Conservation (phyloP, 1,284 basidiomycete genomes). For the Malassezia dermatis region DNA sequence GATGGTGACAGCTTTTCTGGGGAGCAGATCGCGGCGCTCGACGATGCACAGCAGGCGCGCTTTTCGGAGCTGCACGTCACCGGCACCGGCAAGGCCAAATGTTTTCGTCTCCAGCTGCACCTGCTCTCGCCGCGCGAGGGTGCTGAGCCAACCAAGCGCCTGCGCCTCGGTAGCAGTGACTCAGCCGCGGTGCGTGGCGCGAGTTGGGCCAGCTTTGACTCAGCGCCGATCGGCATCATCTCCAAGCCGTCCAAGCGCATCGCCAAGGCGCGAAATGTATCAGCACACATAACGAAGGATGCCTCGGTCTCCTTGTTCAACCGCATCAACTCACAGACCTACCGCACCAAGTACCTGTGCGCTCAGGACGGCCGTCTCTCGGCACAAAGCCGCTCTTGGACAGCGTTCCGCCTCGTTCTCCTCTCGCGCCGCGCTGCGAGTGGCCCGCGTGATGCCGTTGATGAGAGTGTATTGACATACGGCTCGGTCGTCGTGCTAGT, state of each 20-base stretch:
- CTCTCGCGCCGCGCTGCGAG: slow-evolving; percentile 38
- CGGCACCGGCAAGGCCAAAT: slow-evolving; percentile 75
- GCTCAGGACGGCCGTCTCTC: slow-evolving; percentile 67
- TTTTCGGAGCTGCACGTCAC: slow-evolving; percentile 84
- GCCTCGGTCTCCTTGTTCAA: slow-evolving; percentile 90
- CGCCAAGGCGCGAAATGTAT: slow-evolving; percentile 83
- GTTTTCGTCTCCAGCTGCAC: slow-evolving; percentile 66
- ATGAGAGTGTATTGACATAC: slow-evolving; percentile 59
- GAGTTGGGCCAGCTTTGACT: slow-evolving; percentile 80
- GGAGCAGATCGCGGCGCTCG: slow-evolving; percentile 45
- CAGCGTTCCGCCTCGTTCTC: slow-evolving; percentile 75
- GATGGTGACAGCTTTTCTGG: slow-evolving; percentile 57
- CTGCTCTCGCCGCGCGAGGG: slow-evolving; percentile 41
- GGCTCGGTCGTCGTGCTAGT: slow-evolving; percentile 77
- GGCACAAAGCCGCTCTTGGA: slow-evolving; percentile 77
- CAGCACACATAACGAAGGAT: slow-evolving; percentile 75
- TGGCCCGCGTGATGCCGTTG: slow-evolving; percentile 21
- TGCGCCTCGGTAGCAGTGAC: background rate
- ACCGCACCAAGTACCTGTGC: slow-evolving; percentile 91
- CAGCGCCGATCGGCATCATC: slow-evolving; percentile 80
- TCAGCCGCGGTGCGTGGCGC: background rate
- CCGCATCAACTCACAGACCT: slow-evolving; percentile 90
- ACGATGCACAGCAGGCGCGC: slow-evolving; percentile 60
- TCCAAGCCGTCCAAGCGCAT: slow-evolving; percentile 96
- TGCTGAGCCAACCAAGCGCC: background rate